A percentile compares a stretch with the other conserved stretches of the same genome.
Conservation (phyloP, 345 rosid genomes). For the Psidium friedrichsthalianum region DNA sequence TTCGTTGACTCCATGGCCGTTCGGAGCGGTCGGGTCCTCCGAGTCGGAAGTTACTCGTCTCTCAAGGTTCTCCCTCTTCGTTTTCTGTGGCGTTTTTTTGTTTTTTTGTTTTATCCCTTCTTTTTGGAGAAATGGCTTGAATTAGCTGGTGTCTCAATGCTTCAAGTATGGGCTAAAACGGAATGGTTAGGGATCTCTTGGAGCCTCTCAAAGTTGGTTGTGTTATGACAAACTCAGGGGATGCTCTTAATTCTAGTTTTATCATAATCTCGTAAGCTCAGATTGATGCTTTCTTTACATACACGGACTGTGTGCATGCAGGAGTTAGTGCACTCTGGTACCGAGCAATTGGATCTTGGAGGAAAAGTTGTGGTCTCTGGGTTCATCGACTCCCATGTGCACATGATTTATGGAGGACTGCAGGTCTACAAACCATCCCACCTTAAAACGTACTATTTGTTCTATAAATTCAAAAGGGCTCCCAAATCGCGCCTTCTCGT, state of each 20-base stretch:
- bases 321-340: conserved; percentile 47
- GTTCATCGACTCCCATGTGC: conserved; percentile 91
- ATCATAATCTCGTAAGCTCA: not conserved
- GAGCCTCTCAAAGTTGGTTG: not conserved
- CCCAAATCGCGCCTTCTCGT: not conserved
- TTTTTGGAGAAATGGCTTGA: not conserved
- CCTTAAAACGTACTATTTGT: not conserved
- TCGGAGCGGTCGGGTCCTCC: conserved; percentile 54
- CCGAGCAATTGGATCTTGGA: conserved; percentile 48
- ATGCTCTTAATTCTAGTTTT: not conserved
- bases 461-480: not conserved
- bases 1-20: conserved; percentile 81
- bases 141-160: not conserved
- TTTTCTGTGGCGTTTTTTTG: not conserved
- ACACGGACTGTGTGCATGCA: conserved; percentile 11
- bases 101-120: not conserved
- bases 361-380: conserved; percentile 87
- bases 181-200: not conserved
- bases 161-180: not conserved
- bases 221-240: not conserved
- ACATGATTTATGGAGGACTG: conserved; percentile 62
- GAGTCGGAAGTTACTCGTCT: conserved; percentile 54
- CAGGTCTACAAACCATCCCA: conserved; percentile 34
- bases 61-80: conserved; percentile 34
- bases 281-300: not conserved